phyloP scores from a whole-genome alignment of 495 filamentous ascomycete genomes.

The Neurospora tetrasperma region DNA sequence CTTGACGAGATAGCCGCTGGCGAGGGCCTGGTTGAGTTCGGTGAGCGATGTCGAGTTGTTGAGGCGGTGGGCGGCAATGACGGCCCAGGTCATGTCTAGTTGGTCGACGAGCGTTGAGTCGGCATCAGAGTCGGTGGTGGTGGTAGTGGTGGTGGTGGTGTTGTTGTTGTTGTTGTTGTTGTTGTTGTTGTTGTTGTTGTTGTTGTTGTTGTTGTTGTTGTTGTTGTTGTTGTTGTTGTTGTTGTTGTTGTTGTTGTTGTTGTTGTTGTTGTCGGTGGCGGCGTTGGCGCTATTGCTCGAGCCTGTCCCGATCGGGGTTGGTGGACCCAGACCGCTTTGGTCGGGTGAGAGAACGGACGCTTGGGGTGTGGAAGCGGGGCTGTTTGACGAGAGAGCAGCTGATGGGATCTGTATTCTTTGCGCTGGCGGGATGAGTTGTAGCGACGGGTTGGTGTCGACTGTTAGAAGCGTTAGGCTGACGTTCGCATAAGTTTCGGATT shows the following conservation, averaged over 20 bases:
- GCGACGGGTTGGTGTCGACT: conserved; percentile 54
- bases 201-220: not conserved
- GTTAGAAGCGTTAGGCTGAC: conserved; percentile 51
- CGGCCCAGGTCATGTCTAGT: conserved; percentile 72
- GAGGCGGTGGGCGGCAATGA: conserved; percentile 61
- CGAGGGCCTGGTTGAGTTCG: conserved; percentile 53
- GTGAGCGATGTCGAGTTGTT: conserved; percentile 53
- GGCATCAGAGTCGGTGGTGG: conserved; percentile 45
- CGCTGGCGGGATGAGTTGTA: conserved; percentile 50
- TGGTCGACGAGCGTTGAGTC: conserved; percentile 68
- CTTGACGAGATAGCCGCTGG: conserved; percentile 69
- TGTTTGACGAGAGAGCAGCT: conserved; percentile 34
- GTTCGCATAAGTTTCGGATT: conserved; percentile 28
- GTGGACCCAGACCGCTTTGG: conserved; percentile 35
- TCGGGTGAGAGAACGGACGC: conserved; percentile 45
- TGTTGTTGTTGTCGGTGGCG: not conserved
- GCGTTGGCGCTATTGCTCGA: not conserved
- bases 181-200: not conserved
- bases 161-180: not conserved
- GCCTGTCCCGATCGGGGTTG: conserved; percentile 34
- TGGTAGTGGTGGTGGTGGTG: not conserved
- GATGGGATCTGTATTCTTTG: conserved; percentile 30
- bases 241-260: not conserved
- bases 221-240: not conserved
- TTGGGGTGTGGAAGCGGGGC: conserved; percentile 51